Conservation (phyloP, 306 rosid species). For the Rosa chinensis region DNA sequence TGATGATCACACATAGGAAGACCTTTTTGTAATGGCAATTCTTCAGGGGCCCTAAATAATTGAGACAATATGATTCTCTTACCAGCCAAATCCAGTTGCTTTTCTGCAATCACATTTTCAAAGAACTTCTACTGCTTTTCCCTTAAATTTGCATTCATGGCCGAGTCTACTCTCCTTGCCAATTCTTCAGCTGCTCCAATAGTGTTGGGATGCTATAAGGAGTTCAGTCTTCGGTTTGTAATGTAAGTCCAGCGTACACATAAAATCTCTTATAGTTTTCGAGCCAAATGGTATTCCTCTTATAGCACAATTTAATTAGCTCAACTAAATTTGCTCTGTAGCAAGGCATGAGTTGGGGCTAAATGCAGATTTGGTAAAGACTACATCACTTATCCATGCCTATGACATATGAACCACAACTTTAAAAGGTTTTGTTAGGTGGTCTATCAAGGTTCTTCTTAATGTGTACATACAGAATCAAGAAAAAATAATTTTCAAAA, state of each 20-base stretch:
- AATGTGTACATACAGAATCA: too few species aligned
- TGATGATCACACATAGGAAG: neutral
- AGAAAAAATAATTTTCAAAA: too few species aligned
- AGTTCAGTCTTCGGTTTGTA: conserved; percentile 58
- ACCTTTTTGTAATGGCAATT: neutral
- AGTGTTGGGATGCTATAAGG: conserved; percentile 61
- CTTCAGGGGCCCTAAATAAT: neutral
- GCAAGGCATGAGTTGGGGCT: neutral
- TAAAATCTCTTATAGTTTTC: conserved; percentile 73
- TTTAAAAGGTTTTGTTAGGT: too few species aligned
- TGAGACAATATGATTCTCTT: neutral
- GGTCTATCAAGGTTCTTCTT: too few species aligned
- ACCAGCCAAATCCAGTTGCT: neutral
- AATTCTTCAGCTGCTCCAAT: conserved; percentile 78
- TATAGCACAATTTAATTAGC: conserved; percentile 13
- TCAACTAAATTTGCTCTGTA: neutral
- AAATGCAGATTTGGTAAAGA: too few species aligned
- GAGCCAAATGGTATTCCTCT: conserved; percentile 74
- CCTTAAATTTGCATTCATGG: conserved; percentile 23
- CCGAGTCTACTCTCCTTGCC: conserved; percentile 55
- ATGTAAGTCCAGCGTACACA: conserved; percentile 63
- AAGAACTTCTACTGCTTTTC: neutral
- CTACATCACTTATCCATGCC: too few species aligned
- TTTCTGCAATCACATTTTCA: neutral
- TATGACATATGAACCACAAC: too few species aligned